Percentiles rank a stretch among this genome's conserved stretches.
phyloP scores from a whole-genome alignment of 768 basidiomycete species.

The Lentinus brumalis region DNA sequence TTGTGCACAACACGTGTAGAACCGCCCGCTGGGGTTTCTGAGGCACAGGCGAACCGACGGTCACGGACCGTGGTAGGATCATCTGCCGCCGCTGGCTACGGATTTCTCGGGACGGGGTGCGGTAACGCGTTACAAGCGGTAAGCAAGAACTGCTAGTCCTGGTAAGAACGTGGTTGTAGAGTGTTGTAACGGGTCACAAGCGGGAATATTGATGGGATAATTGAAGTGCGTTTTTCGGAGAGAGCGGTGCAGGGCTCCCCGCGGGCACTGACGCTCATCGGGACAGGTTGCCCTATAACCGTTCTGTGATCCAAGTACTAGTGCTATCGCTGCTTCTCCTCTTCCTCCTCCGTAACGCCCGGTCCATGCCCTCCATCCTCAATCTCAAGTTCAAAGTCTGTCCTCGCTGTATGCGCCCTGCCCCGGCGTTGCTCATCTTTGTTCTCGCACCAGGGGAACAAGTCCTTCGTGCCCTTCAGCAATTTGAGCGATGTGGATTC shows the following conservation, averaged over 20 bases:
- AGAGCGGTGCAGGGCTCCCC: not conserved
- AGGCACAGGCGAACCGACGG: slow-evolving; percentile 11
- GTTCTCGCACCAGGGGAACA: slow-evolving; percentile 66
- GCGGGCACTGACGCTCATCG: not conserved
- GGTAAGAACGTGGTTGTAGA: not conserved
- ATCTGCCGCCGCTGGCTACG: not conserved
- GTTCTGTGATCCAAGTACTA: slow-evolving; percentile 14
- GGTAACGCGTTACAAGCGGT: slow-evolving; percentile 1
- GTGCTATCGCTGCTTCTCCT: slow-evolving; percentile 12
- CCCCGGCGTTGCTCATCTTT: slow-evolving; percentile 19
- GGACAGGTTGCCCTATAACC: slow-evolving; percentile 13
- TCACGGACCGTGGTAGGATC: slow-evolving; percentile 4
- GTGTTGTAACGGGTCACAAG: not conserved
- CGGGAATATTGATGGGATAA: not conserved
- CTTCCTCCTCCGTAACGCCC: slow-evolving; percentile 18
- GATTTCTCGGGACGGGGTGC: slow-evolving; percentile 18
- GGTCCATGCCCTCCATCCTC: slow-evolving; percentile 75
- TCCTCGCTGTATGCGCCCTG: slow-evolving; percentile 3
- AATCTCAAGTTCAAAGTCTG: slow-evolving; percentile 83
- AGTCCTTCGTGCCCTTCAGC: slow-evolving; percentile 92
- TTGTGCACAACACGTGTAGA: slow-evolving; percentile 22
- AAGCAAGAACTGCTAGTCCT: not conserved
- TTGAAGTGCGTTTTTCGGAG: not conserved
- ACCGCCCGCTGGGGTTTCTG: not conserved
- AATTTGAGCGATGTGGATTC: slow-evolving; percentile 84